phyloP scores from a whole-genome alignment of 768 basidiomycete genomes.

The Kwoniella heveanensis region DNA sequence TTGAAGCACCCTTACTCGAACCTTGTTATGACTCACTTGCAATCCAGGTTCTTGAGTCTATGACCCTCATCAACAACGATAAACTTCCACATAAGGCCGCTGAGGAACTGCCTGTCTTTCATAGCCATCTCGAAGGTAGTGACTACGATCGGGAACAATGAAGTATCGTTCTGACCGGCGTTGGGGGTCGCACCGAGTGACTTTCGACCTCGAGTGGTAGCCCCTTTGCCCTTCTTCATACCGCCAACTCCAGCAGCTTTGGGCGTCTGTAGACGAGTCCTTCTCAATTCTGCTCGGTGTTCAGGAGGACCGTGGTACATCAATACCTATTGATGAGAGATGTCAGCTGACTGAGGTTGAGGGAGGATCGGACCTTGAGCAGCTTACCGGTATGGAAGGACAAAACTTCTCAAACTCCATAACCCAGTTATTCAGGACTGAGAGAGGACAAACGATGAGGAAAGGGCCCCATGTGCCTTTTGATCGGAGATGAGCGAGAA shows the following conservation, averaged over 20 bases:
- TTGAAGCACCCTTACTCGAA: no score
- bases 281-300: conserved; percentile 77
- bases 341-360: conserved; percentile 59
- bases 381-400: conserved; percentile 64
- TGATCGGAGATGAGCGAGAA: conserved; percentile 84
- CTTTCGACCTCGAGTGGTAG: conserved; percentile 21
- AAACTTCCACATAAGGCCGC: conserved; percentile 67
- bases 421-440: conserved; percentile 88
- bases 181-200: conserved; percentile 29
- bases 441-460: conserved; percentile 87
- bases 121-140: conserved; percentile 95
- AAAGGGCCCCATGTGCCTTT: conserved; percentile 72
- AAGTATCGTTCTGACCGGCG: conserved; percentile 52
- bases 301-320: conserved; percentile 86
- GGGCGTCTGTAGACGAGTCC: conserved; percentile 62
- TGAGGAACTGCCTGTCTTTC: conserved; percentile 69
- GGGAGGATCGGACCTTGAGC: neutral
- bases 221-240: conserved; percentile 28
- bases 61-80: conserved; percentile 83
- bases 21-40: conserved; percentile 60
- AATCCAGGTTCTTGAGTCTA: conserved; percentile 89
- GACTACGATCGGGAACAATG: conserved; percentile 73
- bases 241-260: conserved; percentile 46
- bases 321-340: conserved; percentile 64
- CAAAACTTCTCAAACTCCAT: conserved; percentile 83